Evolutionary conservation across 2,329 filamentous ascomycete species (phyloP).

Genomic region (Colletotrichum eleusines): DNA sequence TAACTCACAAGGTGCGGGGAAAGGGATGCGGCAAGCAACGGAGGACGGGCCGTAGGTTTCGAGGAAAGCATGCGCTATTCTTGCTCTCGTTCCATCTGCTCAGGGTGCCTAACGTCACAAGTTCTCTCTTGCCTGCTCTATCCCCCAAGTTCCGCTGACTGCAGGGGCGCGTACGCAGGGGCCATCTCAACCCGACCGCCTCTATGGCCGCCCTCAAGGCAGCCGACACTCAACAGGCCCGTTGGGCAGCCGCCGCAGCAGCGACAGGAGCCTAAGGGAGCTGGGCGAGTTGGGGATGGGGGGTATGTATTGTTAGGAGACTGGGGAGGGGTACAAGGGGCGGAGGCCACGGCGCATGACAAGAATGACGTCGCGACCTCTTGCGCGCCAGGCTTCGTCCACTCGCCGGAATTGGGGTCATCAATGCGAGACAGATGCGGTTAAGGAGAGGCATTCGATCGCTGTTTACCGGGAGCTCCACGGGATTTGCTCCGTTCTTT

Average conservation of each 20-base stretch:
- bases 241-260: background rate
- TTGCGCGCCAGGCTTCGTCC: constrained; percentile 26
- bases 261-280: background rate
- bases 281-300: background rate
- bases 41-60: constrained; percentile 25
- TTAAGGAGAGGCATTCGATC: constrained; percentile 20
- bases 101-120: constrained; percentile 1
- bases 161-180: background rate
- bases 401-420: constrained; percentile 13
- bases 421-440: constrained; percentile 39
- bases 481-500: background rate
- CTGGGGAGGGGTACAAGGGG: constrained; percentile 1
- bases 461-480: constrained; percentile 24
- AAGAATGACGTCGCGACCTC: constrained; percentile 39
- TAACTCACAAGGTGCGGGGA: constrained; percentile 5
- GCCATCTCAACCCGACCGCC: background rate
- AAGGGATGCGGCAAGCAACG: constrained; percentile 2
- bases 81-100: constrained; percentile 25
- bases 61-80: constrained; percentile 9
- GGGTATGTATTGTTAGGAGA: background rate
- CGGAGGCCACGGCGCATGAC: constrained; percentile 4
- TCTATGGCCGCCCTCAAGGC: background rate
- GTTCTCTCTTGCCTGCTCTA: background rate
- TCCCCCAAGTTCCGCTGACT: background rate
- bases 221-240: background rate